These are phyloP conservation scores for Cryphonectria japonica DNA, from an alignment of 2,329 filamentous ascomycete genomes.

Conservation along the genomic window DNA sequence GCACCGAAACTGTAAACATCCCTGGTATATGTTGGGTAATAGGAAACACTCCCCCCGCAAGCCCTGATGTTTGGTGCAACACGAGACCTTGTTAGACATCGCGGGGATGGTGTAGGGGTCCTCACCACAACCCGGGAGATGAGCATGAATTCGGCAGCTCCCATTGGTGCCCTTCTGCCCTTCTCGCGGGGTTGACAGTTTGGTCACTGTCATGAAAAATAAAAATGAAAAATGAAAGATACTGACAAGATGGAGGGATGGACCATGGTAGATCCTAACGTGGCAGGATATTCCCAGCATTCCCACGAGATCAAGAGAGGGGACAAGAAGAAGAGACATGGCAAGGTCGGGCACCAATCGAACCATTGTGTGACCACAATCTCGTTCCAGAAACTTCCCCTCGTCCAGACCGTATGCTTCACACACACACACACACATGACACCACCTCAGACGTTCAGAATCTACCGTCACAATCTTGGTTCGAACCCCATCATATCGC, in stretches of 20 bases:
- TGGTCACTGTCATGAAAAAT: not conserved
- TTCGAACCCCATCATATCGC: not conserved
- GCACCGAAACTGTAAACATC: not conserved
- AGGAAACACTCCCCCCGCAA: not conserved
- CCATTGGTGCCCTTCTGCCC: not conserved
- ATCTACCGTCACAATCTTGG: not conserved
- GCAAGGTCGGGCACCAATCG: not conserved
- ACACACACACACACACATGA: not conserved
- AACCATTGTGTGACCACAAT: not conserved
- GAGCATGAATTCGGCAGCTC: too few relatives aligned
- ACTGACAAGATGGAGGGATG: not conserved
- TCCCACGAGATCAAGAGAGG: not conserved
- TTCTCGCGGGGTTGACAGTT: not conserved
- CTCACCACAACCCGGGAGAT: too few relatives aligned
- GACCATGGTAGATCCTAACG: not conserved
- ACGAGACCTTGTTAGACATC: not conserved
- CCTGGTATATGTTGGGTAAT: not conserved
- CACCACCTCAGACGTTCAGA: not conserved
- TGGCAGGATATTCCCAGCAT: not conserved
- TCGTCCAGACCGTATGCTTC: not conserved
- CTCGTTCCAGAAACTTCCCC: not conserved
- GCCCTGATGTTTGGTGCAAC: not conserved
- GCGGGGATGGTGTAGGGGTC: not conserved
- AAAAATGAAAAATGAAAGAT: not conserved
- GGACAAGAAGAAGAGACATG: not conserved